Evolutionary conservation across 305 asterid genomes (phyloP), one percentile per base, ranked within the genome.

Genomic region (Euphrasia arctica): DNA sequence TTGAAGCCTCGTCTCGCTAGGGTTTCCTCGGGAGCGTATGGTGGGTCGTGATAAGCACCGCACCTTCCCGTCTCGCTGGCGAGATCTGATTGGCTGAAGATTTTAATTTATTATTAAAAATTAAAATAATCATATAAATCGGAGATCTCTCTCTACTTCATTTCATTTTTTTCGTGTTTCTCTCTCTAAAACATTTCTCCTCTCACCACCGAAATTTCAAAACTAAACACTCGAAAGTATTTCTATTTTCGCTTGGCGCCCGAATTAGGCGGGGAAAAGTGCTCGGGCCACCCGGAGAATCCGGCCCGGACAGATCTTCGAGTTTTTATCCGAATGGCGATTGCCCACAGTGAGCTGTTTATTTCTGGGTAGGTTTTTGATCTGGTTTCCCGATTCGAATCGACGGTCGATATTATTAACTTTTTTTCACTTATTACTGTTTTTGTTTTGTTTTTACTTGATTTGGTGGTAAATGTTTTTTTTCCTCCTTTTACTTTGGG

Each of bases 21-120:
- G 80, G 82, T 70, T 75, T 75, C 62, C 65, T 12, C 4, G 59
- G 59, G 56, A 64, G 31, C 72, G 65, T 29, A 32, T 71, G 65
- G 70, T 74, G 79, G 79, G 70, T 58, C 60, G 77, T 63, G 80
- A 78, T 80, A 58, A 75, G 70, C 75, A 75, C 68, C 72, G 65
- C 81, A 77, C 68, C 63, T 51, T 22, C 5, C 12, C 34, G 68
- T 68, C 32, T 22, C 48, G 76, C 69, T 81, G 86, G 79, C 83
- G 25, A 0, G 2, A 1, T 14, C 69, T 68, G 60, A 75, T 78
- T 80, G 81, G 81, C 0, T 11, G 1, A 0, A 0, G 61, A 32
- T 70, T 62, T 78, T 73, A 63, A 68, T 64, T 67, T 75, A 42
- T 59, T 6, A 48, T 36, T 70, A 61, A 67, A 70, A 50, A 36